phyloP scores from a whole-genome alignment of 1,284 basidiomycete species.

The Tausonia pullulans region DNA sequence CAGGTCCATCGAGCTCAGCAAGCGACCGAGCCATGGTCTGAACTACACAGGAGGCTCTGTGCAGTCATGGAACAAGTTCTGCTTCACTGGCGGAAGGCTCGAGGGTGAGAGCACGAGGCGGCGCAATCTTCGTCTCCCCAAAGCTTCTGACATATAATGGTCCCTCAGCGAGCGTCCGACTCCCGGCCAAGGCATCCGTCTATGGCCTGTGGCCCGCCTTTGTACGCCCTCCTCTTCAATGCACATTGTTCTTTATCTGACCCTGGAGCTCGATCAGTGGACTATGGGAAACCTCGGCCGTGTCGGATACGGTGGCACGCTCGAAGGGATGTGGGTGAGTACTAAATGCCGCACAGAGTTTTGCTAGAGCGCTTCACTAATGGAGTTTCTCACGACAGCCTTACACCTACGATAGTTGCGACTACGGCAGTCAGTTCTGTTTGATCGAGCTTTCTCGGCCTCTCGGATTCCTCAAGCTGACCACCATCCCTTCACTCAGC shows the following conservation, averaged over 20 bases:
- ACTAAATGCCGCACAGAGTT: neutral
- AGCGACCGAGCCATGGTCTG: slow-evolving; percentile 3
- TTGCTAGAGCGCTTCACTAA: neutral
- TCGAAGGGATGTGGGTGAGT: too few species aligned
- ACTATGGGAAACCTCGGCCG: slow-evolving; percentile 66
- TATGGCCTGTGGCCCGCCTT: slow-evolving; percentile 25
- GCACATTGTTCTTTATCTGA: slow-evolving; percentile 46
- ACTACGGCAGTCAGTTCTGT: slow-evolving; percentile 43
- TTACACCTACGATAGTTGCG: slow-evolving; percentile 46
- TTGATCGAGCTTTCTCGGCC: too few species aligned
- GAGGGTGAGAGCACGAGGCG: slow-evolving; percentile 32
- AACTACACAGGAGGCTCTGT: slow-evolving; percentile 43
- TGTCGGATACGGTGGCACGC: slow-evolving; percentile 56
- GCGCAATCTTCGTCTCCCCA: too few species aligned
- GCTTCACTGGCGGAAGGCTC: slow-evolving; percentile 73
- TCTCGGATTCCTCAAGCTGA: too few species aligned
- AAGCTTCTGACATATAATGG: too few species aligned
- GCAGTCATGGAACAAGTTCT: slow-evolving; percentile 73
- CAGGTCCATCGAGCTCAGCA: neutral
- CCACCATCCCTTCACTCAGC: slow-evolving; percentile 24
- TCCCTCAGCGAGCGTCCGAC: too few species aligned
- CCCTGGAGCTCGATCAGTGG: slow-evolving; percentile 37
- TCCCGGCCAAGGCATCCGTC: slow-evolving; percentile 60
- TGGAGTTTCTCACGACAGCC: slow-evolving; percentile 37
- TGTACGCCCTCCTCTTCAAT: slow-evolving; percentile 34